Evolutionary conservation across 257 asterid species (phyloP).

Genomic region (Gentiana dahurica): DNA sequence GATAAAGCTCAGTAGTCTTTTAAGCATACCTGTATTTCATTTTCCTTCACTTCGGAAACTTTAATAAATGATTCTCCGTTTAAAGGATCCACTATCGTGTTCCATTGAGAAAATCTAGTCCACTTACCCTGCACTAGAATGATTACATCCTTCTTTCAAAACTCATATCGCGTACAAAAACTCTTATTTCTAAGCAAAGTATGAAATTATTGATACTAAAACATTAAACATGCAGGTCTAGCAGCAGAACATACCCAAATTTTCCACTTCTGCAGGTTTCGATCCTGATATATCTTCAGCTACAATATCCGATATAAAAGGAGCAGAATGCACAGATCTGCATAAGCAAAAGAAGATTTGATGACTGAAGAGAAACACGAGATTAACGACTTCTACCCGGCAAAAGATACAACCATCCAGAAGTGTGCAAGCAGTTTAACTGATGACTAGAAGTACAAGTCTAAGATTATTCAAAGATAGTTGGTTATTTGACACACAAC

Average conservation of each 20-base stretch:
- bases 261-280: constrained; percentile 82
- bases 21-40: constrained; percentile 49
- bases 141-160: constrained; percentile 9
- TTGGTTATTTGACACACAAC: no score
- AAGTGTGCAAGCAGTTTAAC: no score
- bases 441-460: no score
- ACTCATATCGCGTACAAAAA: not conserved
- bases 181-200: not conserved
- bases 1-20: not conserved
- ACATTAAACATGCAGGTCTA: not conserved
- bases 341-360: constrained; percentile 6
- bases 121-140: constrained; percentile 85
- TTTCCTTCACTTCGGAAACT: constrained; percentile 71
- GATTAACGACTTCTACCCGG: no score
- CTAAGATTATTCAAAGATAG: no score
- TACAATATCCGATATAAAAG: constrained; percentile 56
- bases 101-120: constrained; percentile 51
- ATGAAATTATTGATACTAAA: not conserved
- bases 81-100: constrained; percentile 66
- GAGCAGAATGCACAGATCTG: constrained; percentile 51
- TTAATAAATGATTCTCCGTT: constrained; percentile 87
- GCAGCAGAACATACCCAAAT: constrained; percentile 45
- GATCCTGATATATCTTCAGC: constrained; percentile 77
- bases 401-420: no score
- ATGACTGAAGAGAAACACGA: no score